Conservation (phyloP, 2,329 filamentous ascomycete species). For the Aspergillus bombycis region DNA sequence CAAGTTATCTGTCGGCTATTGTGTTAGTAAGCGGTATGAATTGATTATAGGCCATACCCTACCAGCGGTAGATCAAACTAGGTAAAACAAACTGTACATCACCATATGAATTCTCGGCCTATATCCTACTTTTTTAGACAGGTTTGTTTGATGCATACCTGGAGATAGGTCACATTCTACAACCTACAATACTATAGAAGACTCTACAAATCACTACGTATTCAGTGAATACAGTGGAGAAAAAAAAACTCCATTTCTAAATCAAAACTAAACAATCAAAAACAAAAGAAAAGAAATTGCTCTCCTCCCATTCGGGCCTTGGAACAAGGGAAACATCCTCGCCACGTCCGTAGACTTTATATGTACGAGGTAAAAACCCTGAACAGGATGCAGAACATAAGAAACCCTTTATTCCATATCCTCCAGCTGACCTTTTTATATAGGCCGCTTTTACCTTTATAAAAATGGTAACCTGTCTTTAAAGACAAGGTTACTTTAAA, state of each 20-base stretch:
- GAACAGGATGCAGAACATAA: not conserved
- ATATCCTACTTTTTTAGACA: too few relatives aligned
- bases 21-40: too few relatives aligned
- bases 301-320: not conserved
- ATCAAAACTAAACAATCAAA: not conserved
- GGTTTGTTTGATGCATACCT: too few relatives aligned
- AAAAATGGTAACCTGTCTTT: not conserved
- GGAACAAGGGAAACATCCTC: constrained; percentile 3
- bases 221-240: not conserved
- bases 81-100: too few relatives aligned
- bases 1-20: too few relatives aligned
- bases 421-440: not conserved
- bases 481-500: not conserved
- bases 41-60: too few relatives aligned
- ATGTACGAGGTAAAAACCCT: constrained; percentile 1
- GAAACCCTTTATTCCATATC: not conserved
- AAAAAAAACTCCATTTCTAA: not conserved
- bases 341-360: not conserved
- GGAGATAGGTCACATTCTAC: too few relatives aligned
- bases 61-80: too few relatives aligned
- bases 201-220: too few relatives aligned
- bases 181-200: too few relatives aligned
- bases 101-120: too few relatives aligned
- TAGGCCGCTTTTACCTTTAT: not conserved
- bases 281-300: not conserved